Base-by-base conservation (phyloP, 2,329 filamentous ascomycete genomes). In the Xylaria sp. region DNA sequence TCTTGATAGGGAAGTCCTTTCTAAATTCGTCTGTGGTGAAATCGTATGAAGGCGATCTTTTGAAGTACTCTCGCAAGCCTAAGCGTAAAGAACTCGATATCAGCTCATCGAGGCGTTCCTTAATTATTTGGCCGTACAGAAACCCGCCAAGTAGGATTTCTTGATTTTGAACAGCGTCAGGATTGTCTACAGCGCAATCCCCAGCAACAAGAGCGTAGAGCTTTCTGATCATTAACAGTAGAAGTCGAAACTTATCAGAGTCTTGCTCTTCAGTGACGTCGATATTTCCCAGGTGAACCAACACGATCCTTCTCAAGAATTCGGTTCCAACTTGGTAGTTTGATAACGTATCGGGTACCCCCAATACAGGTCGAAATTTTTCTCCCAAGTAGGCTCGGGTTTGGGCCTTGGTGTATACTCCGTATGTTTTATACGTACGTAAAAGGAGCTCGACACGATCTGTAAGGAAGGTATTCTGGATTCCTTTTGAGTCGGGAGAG, bases 191-290 rank as follows among this genome's bases (percentile, higher is more conserved):
- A 4, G 94, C 88, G 79, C 95, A 98, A 73, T 98, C 95, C 65
- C 95, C 94, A 69, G 94, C 94, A 9, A 96, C 95, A 58, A 99
- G 85, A 15, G 94, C 89, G 78, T 99, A 99, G 39, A 99, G 88
- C 81, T 99, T 99, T 73, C 95, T 88, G 76, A 94, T 92, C 94
- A 98, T 98, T 83, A 98, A 97, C 52, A 98, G 85, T 54, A 98
- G 84, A 88, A 97, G 90, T 74, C 92, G 91, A 83, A 97, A 98
- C 82, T 99, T 99, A 84, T 98, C 94, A 54, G 87, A 87, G 76
- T 98, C 91, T 81, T 98, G 92, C 65, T 89, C 86, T 70, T 94
- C 91, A 0, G 92, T 95, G 41, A 97, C 94, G 72, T 96, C 86
- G 72, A 92, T 86, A 74, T 94, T 94, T 66, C 95, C 95, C 20